Base-by-base conservation (phyloP, 129 eudicot species). In the Lactuca sativa region DNA sequence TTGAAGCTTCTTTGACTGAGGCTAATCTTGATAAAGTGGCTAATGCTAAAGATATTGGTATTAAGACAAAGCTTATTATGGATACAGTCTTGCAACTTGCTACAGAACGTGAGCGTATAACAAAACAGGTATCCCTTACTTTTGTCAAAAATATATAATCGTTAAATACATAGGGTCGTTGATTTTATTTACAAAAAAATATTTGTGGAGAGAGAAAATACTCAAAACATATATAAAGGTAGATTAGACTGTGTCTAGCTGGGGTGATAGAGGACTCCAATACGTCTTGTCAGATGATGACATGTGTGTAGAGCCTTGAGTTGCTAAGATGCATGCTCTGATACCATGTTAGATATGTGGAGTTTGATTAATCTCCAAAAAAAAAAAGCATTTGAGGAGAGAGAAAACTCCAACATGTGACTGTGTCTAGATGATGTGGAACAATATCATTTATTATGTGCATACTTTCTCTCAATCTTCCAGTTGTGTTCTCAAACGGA, bases 21-120 rank as follows among this genome's bases (percentile, higher is more conserved):
- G 86, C 86, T 74, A 74, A 76, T 67, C 75, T 81, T 64, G 81
- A 79, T 7, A 87, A 87, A 76, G 41, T 75, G 55, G 85, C 87
- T 12, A 73, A 74, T 68, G 87, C 83, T 5, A 84, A 90, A 62
- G 99, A 90, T 56, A 77, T 95, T 30, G 75, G 74, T 55, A 71
- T 82, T 13, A 84, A 81, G 75, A 83, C 91, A 17, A 82, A 74
- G 51, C 71, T 82, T n/a, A 87, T 95, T 33, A 90, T 84, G 88
- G 91, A 95, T 59, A 80, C 84, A 77, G 87, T 84, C 47, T 18
- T 82, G 86, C 91, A 95, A 64, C 86, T 95, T 37, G 95, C 97
- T 58, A 38, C 76, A 43, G 99, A 95, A 83, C 78, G 99, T 57
- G 93, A 87, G 66, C 92, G 95, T 17, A 67, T 95, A 55, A 74